Conservation (phyloP, 2,329 filamentous ascomycete species). For the Ascosphaera apis region DNA sequence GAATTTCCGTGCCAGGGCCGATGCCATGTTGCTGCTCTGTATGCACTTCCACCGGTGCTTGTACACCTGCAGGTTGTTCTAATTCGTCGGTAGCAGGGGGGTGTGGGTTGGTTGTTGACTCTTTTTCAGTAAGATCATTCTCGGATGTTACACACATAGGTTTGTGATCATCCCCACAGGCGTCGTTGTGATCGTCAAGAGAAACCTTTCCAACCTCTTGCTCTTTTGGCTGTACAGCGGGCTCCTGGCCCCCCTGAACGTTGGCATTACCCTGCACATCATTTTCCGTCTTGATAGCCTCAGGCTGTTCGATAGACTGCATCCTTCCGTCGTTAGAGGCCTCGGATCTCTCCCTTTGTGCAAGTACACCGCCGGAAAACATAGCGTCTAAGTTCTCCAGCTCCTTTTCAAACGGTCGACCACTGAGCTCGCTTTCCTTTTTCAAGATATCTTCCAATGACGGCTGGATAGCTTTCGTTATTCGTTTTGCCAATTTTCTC, state of each 20-base stretch:
- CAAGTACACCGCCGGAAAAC: conserved; percentile 41
- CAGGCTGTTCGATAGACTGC: neutral
- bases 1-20: conserved; percentile 8
- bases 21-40: too few relatives aligned
- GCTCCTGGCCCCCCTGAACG: too few relatives aligned
- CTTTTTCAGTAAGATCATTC: neutral
- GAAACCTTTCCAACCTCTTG: conserved; percentile 2
- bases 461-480: conserved; percentile 62
- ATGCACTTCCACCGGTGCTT: conserved; percentile 18
- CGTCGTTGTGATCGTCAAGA: conserved; percentile 5
- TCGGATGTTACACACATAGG: neutral
- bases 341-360: conserved; percentile 17
- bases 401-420: conserved; percentile 45
- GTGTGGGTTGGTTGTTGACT: conserved; percentile 7
- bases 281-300: neutral
- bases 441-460: conserved; percentile 51
- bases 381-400: conserved; percentile 52
- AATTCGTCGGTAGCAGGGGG: neutral
- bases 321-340: neutral
- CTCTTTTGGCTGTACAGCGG: too few relatives aligned
- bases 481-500: conserved; percentile 68
- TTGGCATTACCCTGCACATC: neutral
- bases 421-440: conserved; percentile 60
- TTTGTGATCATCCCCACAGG: neutral
- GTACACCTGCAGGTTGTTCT: conserved; percentile 11